These are phyloP conservation scores for Eimeria falciformis DNA, from an alignment of 169 alveolate genomes.

Conservation along the genomic window DNA sequence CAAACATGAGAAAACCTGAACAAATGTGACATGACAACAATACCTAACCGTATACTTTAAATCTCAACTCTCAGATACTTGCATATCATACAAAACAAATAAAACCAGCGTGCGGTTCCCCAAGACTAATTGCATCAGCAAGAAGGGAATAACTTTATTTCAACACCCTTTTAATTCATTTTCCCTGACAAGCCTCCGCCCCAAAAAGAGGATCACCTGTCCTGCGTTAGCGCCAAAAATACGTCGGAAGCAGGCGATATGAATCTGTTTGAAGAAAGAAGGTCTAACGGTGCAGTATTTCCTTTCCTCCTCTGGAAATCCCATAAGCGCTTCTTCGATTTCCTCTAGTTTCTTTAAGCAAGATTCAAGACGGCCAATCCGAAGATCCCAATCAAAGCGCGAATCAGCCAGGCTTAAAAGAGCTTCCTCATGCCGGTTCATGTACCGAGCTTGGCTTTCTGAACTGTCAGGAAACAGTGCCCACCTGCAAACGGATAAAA, in stretches of 20 bases:
- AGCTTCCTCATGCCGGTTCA: slow-evolving; percentile 64
- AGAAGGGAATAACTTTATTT: too few relatives aligned
- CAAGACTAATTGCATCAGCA: background rate
- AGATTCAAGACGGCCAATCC: slow-evolving; percentile 7
- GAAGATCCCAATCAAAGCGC: slow-evolving; percentile 72
- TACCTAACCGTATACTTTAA: background rate
- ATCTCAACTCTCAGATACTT: background rate
- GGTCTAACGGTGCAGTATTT: slow-evolving; percentile 20
- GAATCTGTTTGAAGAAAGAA: slow-evolving; percentile 48
- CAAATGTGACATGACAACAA: background rate
- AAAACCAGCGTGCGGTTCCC: background rate
- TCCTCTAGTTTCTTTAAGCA: background rate
- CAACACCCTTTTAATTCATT: too few relatives aligned
- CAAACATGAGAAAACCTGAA: slow-evolving; percentile 58
- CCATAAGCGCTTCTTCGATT: background rate
- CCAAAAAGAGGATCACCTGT: slow-evolving; percentile 38
- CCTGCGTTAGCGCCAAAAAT: slow-evolving; percentile 53
- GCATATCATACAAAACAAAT: background rate
- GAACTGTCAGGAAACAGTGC: slow-evolving; percentile 68
- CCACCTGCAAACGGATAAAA: slow-evolving; percentile 23
- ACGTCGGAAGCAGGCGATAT: slow-evolving; percentile 10
- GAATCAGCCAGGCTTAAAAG: slow-evolving; percentile 51
- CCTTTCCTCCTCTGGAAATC: background rate
- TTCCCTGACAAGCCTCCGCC: too few relatives aligned
- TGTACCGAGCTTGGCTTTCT: slow-evolving; percentile 70